These are phyloP conservation scores for Geotrichum candidum DNA, from an alignment of 1,139 yeast genomes.

Conservation along the genomic window DNA sequence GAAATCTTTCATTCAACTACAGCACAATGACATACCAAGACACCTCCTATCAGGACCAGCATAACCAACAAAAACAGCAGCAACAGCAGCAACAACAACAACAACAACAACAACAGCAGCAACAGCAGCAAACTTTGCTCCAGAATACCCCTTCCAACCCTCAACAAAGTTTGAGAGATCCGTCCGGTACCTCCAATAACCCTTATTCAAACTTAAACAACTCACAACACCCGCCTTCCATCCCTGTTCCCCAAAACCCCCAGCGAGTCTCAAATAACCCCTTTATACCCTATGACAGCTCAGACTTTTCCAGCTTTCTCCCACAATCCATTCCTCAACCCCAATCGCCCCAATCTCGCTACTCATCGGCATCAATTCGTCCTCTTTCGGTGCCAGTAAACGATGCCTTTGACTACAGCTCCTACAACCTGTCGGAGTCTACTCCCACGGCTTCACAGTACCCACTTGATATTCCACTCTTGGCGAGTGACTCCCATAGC, in stretches of 20 bases:
- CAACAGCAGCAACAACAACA: not conserved
- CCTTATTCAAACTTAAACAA: constrained; percentile 3
- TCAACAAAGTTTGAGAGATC: not conserved
- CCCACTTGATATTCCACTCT: constrained; percentile 9
- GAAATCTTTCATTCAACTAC: not conserved
- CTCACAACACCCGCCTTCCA: not conserved
- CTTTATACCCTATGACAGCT: not conserved
- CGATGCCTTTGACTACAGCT: constrained; percentile 25
- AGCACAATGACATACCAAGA: constrained; percentile 1
- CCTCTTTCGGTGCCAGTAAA: constrained; percentile 26
- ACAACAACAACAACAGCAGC: not conserved
- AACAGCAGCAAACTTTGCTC: not conserved
- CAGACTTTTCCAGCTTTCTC: not conserved
- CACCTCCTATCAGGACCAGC: not conserved
- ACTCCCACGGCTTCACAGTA: not conserved
- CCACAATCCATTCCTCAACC: constrained; percentile 3
- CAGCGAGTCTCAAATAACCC: not conserved
- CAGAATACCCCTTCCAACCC: not conserved
- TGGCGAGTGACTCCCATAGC: constrained; percentile 1
- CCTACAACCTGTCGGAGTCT: constrained; percentile 17
- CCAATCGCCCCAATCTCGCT: constrained; percentile 2
- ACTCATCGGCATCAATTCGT: constrained; percentile 17
- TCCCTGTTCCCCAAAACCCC: not conserved
- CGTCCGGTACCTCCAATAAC: constrained; percentile 1
- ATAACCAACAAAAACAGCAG: not conserved